Conservation (phyloP, 73 alveolate genomes). For the Paramecium pentaurelia region DNA sequence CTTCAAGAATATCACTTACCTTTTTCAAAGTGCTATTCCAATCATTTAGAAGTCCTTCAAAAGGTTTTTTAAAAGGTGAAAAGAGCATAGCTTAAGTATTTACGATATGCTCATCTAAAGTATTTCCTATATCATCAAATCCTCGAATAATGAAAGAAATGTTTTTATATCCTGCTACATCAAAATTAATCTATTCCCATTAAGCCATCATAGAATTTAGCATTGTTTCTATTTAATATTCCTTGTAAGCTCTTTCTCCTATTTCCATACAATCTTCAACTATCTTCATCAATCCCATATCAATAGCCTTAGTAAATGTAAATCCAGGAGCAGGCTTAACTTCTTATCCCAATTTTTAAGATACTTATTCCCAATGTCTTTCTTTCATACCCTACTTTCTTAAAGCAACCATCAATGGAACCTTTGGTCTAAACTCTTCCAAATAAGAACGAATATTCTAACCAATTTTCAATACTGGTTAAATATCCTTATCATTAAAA, state of each 20-base stretch:
- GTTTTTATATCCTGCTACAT: slow-evolving; percentile 69
- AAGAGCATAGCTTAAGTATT: slow-evolving; percentile 5
- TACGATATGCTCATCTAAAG: slow-evolving; percentile 18
- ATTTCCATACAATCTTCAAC: slow-evolving; percentile 96
- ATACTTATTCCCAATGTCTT: slow-evolving; percentile 98
- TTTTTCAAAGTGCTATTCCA: slow-evolving; percentile 21
- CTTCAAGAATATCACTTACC: slow-evolving; percentile 5
- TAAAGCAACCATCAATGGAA: slow-evolving; percentile 89
- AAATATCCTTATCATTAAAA: slow-evolving; percentile 80
- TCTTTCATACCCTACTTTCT: slow-evolving; percentile 96
- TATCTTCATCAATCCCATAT: slow-evolving; percentile 88
- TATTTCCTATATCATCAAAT: slow-evolving; percentile 15
- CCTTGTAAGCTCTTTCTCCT: slow-evolving; percentile 93
- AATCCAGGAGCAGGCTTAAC: slow-evolving; percentile 85
- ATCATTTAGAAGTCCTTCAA: background rate
- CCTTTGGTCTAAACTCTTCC: slow-evolving; percentile 93
- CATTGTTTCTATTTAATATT: slow-evolving; percentile 52
- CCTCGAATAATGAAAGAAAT: slow-evolving; percentile 12
- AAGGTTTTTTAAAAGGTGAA: slow-evolving; percentile 21
- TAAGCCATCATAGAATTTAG: slow-evolving; percentile 19
- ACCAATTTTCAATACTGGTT: slow-evolving; percentile 44
- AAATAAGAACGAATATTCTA: slow-evolving; percentile 60
- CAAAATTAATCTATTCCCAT: slow-evolving; percentile 57
- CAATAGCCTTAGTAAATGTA: slow-evolving; percentile 93
- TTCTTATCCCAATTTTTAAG: slow-evolving; percentile 93